Evolutionary conservation across 2,329 filamentous ascomycete genomes (phyloP).

Genomic region (Sporothrix schenckii): DNA sequence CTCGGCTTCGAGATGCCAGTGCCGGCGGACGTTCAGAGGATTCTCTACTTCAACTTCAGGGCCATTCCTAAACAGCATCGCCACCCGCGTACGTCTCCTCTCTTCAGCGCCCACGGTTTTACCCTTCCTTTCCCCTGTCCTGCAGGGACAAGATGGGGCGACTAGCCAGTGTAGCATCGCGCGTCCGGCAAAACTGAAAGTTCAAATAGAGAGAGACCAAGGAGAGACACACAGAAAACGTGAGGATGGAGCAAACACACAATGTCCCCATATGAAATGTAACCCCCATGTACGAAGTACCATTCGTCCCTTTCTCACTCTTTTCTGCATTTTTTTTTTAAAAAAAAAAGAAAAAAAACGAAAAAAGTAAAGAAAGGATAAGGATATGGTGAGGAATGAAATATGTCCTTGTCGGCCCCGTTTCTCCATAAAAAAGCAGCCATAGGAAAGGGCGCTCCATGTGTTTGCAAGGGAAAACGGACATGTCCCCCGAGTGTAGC

Average conservation of each 20-base stretch:
- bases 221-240: slow-evolving; percentile 3
- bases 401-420: no score
- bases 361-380: neutral
- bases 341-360: neutral
- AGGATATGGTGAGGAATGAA: neutral
- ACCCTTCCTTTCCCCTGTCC: neutral
- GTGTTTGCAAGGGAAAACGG: slow-evolving; percentile 20
- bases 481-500: neutral
- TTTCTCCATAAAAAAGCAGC: slow-evolving; percentile 17
- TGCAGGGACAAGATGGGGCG: neutral
- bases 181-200: neutral
- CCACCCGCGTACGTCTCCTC: no score
- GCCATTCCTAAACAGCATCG: neutral
- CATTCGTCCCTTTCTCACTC: neutral
- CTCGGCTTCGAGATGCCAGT: no score
- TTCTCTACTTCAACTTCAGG: no score
- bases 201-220: neutral
- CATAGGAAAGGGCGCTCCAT: neutral
- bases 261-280: slow-evolving; percentile 20
- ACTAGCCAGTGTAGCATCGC: slow-evolving; percentile 23
- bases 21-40: neutral
- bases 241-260: slow-evolving; percentile 12
- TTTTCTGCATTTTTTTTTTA: neutral
- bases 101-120: neutral
- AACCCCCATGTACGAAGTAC: slow-evolving; percentile 9